Conservation (phyloP, 345 rosid genomes). For the Ceriops zippeliana region DNA sequence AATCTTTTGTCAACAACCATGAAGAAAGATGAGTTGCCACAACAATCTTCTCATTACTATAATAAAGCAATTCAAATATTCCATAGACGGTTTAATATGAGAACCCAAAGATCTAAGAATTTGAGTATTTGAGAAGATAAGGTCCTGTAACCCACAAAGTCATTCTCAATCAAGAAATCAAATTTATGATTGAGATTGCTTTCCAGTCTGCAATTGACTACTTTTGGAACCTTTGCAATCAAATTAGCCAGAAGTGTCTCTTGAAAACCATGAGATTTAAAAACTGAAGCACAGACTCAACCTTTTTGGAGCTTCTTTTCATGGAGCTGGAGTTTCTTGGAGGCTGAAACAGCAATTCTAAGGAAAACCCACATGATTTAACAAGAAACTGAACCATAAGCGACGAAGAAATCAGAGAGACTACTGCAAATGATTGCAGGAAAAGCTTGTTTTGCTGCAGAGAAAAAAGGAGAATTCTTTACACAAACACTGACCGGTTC, state of each 20-base stretch:
- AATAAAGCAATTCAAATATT: slow-evolving; percentile 9
- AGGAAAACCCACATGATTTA: slow-evolving; percentile 24
- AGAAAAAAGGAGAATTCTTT: not conserved
- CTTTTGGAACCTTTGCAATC: slow-evolving; percentile 10
- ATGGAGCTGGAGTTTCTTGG: slow-evolving; percentile 12
- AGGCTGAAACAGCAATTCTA: slow-evolving; percentile 18
- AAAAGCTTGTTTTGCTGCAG: not conserved
- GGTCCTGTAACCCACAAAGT: slow-evolving; percentile 15
- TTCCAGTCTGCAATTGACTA: slow-evolving; percentile 1
- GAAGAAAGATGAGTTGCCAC: slow-evolving; percentile 16
- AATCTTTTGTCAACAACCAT: slow-evolving; percentile 9
- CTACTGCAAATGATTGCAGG: not conserved
- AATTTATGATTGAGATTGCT: slow-evolving; percentile 19
- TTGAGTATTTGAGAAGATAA: slow-evolving; percentile 14
- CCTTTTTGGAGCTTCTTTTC: slow-evolving; percentile 1
- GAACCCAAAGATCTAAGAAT: slow-evolving; percentile 12
- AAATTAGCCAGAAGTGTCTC: slow-evolving; percentile 16
- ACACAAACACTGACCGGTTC: not conserved
- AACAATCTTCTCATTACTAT: slow-evolving; percentile 6
- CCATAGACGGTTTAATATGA: slow-evolving; percentile 15
- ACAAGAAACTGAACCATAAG: slow-evolving; percentile 11
- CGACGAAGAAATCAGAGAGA: not conserved
- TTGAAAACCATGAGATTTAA: slow-evolving; percentile 15
- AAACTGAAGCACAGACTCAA: slow-evolving; percentile 7
- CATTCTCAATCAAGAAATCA: slow-evolving; percentile 11